Evolutionary conservation across 2,329 filamentous ascomycete genomes (phyloP).

Genomic region (Elsinoe ampelina): DNA sequence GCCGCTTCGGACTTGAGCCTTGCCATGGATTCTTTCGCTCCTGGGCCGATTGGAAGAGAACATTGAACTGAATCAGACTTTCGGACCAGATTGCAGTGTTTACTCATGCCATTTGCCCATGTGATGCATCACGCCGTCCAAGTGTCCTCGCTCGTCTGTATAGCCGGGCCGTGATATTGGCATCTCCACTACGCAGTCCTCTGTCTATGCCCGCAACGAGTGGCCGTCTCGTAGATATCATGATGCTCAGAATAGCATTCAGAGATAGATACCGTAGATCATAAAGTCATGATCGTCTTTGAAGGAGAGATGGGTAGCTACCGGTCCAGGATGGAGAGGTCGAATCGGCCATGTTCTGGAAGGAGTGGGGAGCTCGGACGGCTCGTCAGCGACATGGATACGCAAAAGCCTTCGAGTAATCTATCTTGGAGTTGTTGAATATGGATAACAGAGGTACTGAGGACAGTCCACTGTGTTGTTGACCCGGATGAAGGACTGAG

Average conservation of each 20-base stretch:
- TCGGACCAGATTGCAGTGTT: not conserved
- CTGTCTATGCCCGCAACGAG: not conserved
- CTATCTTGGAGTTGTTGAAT: no score
- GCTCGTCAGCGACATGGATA: no score
- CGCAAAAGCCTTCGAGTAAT: no score
- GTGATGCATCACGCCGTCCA: not conserved
- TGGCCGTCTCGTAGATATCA: constrained; percentile 6
- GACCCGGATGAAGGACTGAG: no score
- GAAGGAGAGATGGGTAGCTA: no score
- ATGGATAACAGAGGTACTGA: no score
- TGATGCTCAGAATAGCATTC: not conserved
- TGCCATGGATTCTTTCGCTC: not conserved
- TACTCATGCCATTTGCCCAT: not conserved
- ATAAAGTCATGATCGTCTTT: not conserved
- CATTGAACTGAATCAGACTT: constrained; percentile 1
- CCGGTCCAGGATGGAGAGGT: no score
- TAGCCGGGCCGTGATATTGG: constrained; percentile 4
- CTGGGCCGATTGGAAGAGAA: constrained; percentile 4
- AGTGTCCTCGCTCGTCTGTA: not conserved
- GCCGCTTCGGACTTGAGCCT: constrained; percentile 7
- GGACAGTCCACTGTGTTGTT: no score
- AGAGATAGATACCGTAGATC: not conserved
- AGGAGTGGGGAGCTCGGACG: no score
- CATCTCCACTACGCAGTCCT: not conserved
- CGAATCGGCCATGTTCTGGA: no score